Evolutionary conservation across 805 yeast genomes (phyloP).

Genomic region (Myxozyma neotropica): DNA sequence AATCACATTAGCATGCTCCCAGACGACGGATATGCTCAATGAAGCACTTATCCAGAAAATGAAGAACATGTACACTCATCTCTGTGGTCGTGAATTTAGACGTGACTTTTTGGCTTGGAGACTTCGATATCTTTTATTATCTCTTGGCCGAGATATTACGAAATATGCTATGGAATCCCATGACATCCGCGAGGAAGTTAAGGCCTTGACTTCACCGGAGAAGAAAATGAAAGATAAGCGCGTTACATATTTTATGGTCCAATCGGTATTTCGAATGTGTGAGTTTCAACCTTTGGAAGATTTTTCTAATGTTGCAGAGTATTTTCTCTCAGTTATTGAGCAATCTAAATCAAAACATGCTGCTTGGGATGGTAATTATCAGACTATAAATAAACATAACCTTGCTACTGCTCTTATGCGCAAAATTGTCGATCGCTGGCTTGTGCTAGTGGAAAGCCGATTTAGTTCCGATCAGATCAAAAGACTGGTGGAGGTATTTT

Average conservation of each 20-base stretch:
- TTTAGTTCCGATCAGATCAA: slow-evolving; percentile 6
- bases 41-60: background rate
- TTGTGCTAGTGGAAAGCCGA: slow-evolving; percentile 15
- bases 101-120: slow-evolving; percentile 13
- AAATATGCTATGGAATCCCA: background rate
- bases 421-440: slow-evolving; percentile 18
- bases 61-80: background rate
- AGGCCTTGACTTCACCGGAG: slow-evolving; percentile 7
- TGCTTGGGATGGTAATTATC: slow-evolving; percentile 6
- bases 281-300: slow-evolving; percentile 8
- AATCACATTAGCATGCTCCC: slow-evolving; percentile 3
- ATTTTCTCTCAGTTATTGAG: background rate
- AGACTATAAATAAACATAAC: background rate
- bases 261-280: slow-evolving; percentile 9
- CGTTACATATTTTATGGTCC: slow-evolving; percentile 7
- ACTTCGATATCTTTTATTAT: slow-evolving; percentile 18
- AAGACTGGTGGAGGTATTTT: background rate
- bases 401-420: slow-evolving; percentile 3
- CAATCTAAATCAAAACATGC: background rate
- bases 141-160: background rate
- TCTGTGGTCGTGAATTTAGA: background rate
- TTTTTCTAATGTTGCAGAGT: slow-evolving; percentile 1
- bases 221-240: background rate
- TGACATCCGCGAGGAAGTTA: background rate
- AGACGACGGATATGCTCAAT: background rate